These are phyloP conservation scores for Lactuca saligna DNA, from an alignment of 129 eudicot species.

Conservation along the genomic window DNA sequence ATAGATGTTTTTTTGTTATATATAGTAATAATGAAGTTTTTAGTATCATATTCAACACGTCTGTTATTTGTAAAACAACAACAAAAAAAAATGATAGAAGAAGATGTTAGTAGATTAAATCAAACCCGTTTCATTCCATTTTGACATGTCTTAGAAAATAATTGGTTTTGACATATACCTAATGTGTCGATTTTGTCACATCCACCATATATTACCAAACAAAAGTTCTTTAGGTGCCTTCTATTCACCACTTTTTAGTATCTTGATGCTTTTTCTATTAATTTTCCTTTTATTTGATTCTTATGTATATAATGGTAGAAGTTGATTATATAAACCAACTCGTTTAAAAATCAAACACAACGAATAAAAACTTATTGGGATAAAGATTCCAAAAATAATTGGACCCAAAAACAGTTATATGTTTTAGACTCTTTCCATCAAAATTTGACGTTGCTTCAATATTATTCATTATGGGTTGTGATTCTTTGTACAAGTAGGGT, in stretches of 20 bases:
- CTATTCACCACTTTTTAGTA: not conserved
- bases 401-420: constrained; percentile 25
- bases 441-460: constrained; percentile 9
- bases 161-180: too few species aligned
- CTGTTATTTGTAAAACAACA: too few species aligned
- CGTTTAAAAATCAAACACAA: too few species aligned
- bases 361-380: not conserved
- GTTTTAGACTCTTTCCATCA: constrained; percentile 22
- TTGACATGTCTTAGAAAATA: too few species aligned
- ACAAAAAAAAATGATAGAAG: too few species aligned
- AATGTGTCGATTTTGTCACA: too few species aligned
- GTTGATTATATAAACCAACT: not conserved
- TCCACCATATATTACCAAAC: not conserved
- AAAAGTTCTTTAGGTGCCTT: not conserved
- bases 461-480: constrained; percentile 11
- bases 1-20: too few species aligned
- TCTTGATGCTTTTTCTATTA: not conserved
- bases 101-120: not conserved
- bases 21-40: too few species aligned
- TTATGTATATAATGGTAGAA: not conserved
- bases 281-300: not conserved
- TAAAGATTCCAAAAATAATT: constrained; percentile 24
- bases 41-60: too few species aligned
- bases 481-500: constrained; percentile 36
- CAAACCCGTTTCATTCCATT: too few species aligned